Evolutionary conservation across 805 yeast species (phyloP).

Genomic region (Debaryomyces castellii): DNA sequence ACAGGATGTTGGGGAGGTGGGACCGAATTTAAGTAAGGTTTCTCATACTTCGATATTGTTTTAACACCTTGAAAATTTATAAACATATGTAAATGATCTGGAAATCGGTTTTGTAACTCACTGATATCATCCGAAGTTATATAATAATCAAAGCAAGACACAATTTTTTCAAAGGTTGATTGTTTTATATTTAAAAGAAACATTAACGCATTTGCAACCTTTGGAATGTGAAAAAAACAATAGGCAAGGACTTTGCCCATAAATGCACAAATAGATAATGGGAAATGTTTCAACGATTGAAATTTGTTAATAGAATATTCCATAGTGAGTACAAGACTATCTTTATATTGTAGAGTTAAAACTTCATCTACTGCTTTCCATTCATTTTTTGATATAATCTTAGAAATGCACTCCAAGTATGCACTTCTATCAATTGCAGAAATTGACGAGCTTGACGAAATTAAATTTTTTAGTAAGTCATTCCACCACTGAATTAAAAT

Average conservation of each 20-base stretch:
- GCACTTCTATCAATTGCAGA: constrained; percentile 51
- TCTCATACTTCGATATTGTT: constrained; percentile 27
- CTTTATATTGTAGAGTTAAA: constrained; percentile 23
- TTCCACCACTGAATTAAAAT: constrained; percentile 54
- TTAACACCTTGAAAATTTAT: constrained; percentile 33
- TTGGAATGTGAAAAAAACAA: constrained; percentile 53
- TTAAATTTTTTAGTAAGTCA: constrained; percentile 34
- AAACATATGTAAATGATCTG: constrained; percentile 28
- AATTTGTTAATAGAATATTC: constrained; percentile 51
- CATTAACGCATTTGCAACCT: constrained; percentile 55
- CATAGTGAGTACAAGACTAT: constrained; percentile 50
- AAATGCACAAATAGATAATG: constrained; percentile 62
- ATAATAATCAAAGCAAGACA: constrained; percentile 3
- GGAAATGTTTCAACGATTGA: constrained; percentile 45
- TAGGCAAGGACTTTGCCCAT: constrained; percentile 71
- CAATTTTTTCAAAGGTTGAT: constrained; percentile 32
- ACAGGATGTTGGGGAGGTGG: constrained; percentile 44
- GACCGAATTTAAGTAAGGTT: constrained; percentile 31
- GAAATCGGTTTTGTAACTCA: constrained; percentile 17
- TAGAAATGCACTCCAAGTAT: constrained; percentile 53
- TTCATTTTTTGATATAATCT: constrained; percentile 47
- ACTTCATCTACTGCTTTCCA: constrained; percentile 38
- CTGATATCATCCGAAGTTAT: neutral
- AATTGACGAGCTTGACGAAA: constrained; percentile 24
- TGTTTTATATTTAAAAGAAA: constrained; percentile 59